Base-by-base conservation (phyloP, 768 basidiomycete genomes). In the Podaxis carcinomalis region DNA sequence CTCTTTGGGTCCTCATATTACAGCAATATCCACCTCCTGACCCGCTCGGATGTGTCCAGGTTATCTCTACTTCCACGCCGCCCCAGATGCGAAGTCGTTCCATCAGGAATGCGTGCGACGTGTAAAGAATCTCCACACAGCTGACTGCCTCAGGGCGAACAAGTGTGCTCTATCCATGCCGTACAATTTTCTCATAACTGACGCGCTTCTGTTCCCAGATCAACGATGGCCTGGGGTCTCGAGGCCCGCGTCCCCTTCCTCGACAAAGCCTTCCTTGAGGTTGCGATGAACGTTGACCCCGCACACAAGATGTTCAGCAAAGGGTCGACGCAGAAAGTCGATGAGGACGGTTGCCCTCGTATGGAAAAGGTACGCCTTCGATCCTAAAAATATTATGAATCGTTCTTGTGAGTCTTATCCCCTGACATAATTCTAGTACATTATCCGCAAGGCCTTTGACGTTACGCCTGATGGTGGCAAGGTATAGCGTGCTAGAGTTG, bases 201-300 rank as follows among this genome's bases (percentile, higher is more conserved):
- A 50, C 52, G 49, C 36, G 2, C 36, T 36, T 61, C 36, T 37
- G 53, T 21, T 55, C 47, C 10, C 55, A 92, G 92, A 70, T 97
- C 95, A 27, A 98, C 97, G 6, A 98, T 99, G 97, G 97, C 97
- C 0, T 99, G 96, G 95, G 97, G 97, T 64, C 86, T 99, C 51
- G 97, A 99, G 73, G 95, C 95, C 2, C 93, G 97, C 51, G 97
- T 99, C 4, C 97, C 97, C 11, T 99, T 99, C 87, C 86, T 99
- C 58, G 97, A 99, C 81, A 96, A 95, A 77, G 78, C 84, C 14
- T 99, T 99, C 85, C 80, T 99, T 56, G 94, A 98, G 57, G 90
- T 90, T 21, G 83, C 95, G 1, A 93, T 99, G 93, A 89, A 89
- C 76, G 76, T 95, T 66, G 88, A 95, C 65, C 83, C 97, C 1